Conservation (phyloP, 139 green algal species). For the Picochlorum sp. region DNA sequence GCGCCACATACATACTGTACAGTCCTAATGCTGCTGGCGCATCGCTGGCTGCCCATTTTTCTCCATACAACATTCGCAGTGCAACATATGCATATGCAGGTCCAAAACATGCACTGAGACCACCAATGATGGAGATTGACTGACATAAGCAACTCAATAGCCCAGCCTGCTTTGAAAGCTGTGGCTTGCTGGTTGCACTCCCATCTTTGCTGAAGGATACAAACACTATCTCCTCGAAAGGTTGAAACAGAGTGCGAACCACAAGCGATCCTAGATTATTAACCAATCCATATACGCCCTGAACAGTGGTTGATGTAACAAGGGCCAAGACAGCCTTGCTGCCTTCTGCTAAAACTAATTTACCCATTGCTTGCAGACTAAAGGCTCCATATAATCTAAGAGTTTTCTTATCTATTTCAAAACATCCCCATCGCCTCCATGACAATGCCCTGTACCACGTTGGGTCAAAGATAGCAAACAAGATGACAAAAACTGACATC, state of each 20-base stretch:
- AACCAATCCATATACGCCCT: constrained; percentile 82
- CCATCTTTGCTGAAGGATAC: constrained; percentile 55
- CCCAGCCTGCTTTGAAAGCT: constrained; percentile 7
- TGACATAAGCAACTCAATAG: constrained; percentile 46
- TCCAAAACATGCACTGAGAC: constrained; percentile 58
- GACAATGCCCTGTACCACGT: not conserved
- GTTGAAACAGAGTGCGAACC: constrained; percentile 74
- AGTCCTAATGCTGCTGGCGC: constrained; percentile 52
- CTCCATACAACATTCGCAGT: constrained; percentile 59
- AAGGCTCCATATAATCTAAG: constrained; percentile 14
- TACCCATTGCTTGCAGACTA: constrained; percentile 49
- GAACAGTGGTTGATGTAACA: constrained; percentile 23
- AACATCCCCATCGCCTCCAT: not conserved
- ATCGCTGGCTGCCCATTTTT: constrained; percentile 52
- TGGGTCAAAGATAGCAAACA: constrained; percentile 5
- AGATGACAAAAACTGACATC: constrained; percentile 27
- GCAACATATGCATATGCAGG: constrained; percentile 58
- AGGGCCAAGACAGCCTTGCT: constrained; percentile 54
- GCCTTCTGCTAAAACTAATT: constrained; percentile 76
- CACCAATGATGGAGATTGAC: constrained; percentile 38
- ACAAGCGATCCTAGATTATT: constrained; percentile 71
- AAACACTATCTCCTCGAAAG: constrained; percentile 81
- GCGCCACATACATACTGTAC: constrained; percentile 69
- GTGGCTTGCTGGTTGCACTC: not conserved
- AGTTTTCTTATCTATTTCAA: not conserved